These are phyloP conservation scores for Aciculoconidium aculeatum DNA, from an alignment of 805 yeast species.

Conservation along the genomic window DNA sequence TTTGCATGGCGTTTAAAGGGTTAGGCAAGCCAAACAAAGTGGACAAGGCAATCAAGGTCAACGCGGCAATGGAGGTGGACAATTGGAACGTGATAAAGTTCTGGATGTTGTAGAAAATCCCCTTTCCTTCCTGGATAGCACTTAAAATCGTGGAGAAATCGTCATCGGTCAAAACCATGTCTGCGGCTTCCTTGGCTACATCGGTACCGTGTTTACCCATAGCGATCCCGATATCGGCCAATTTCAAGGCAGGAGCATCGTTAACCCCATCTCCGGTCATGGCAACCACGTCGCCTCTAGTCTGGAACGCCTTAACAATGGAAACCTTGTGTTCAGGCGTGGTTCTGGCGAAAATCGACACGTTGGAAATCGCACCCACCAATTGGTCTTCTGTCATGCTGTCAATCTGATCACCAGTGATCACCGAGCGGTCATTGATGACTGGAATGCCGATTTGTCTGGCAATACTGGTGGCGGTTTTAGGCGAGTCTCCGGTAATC, in stretches of 20 bases:
- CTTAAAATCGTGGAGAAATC: slow-evolving; percentile 90
- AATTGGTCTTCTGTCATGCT: slow-evolving; percentile 65
- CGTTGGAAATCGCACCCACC: slow-evolving; percentile 70
- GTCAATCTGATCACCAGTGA: slow-evolving; percentile 83
- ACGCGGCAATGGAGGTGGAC: slow-evolving; percentile 93
- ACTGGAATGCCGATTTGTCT: slow-evolving; percentile 85
- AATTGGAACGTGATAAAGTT: slow-evolving; percentile 92
- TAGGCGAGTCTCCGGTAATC: slow-evolving; percentile 94
- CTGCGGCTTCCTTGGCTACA: slow-evolving; percentile 97
- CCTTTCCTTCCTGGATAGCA: slow-evolving; percentile 87
- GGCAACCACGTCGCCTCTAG: slow-evolving; percentile 91
- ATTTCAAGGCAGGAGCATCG: slow-evolving; percentile 96
- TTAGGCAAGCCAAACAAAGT: slow-evolving; percentile 86
- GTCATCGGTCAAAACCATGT: slow-evolving; percentile 95
- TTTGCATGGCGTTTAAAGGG: slow-evolving; percentile 97
- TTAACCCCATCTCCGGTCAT: slow-evolving; percentile 99
- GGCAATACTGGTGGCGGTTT: slow-evolving; percentile 82
- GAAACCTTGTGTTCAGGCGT: slow-evolving; percentile 91
- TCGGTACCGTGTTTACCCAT: slow-evolving; percentile 95
- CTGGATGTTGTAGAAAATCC: slow-evolving; percentile 92
- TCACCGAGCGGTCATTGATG: slow-evolving; percentile 57
- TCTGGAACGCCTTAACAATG: slow-evolving; percentile 84
- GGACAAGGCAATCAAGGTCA: slow-evolving; percentile 80
- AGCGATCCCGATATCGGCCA: slow-evolving; percentile 94
- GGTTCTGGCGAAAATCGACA: slow-evolving; percentile 89